Evolutionary conservation across 345 rosid genomes (phyloP), one percentile per base, ranked within the genome.

Genomic region (Euphorbia lathyris): DNA sequence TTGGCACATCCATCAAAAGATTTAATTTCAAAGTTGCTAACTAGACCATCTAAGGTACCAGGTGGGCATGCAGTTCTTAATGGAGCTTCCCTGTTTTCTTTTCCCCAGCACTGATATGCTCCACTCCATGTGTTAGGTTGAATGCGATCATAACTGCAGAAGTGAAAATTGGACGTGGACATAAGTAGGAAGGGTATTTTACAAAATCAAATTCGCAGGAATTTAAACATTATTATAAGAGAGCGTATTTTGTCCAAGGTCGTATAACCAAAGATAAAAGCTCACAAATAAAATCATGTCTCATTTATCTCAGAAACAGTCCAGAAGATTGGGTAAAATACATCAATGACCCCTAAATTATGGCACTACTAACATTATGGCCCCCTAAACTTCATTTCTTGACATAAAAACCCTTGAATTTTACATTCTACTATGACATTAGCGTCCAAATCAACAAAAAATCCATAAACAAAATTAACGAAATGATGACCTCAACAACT

Each of bases 91-190:
- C 97, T 85, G 79, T 92, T 95, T 78, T 95, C 97, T 61, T 85
- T 88, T n/a, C 99, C 99, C 99, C 99, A 95, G 78, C 99, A 90
- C n/a, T 83, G 89, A 71, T 84, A 95, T 68, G 99, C 99, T 71
- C 97, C 99, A 65, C 91, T 92, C 97, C 97, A 95, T 59, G 87
- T 88, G 69, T 92, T 86, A 14, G 99, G 99, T 73, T 90, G 93
- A 72, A 95, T 81, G 23, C 98, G 96, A 75, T 95, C 97, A 80
- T 95, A 95, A 79, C 99, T 95, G 60, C 45, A 78, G 7, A 26
- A 61, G 25, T 50, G 13, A 19, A 17, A 63, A 53, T 4, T 7
- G n/a, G 20, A 30, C 16, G 2, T 20, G 20, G 7, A 43, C 27
- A 14, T 42, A 23, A 65, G 58, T n/a, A 65, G n/a, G 30, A 20